These are phyloP conservation scores for Rhamnella rubrinervis DNA, from an alignment of 331 rosid species.

Conservation along the genomic window DNA sequence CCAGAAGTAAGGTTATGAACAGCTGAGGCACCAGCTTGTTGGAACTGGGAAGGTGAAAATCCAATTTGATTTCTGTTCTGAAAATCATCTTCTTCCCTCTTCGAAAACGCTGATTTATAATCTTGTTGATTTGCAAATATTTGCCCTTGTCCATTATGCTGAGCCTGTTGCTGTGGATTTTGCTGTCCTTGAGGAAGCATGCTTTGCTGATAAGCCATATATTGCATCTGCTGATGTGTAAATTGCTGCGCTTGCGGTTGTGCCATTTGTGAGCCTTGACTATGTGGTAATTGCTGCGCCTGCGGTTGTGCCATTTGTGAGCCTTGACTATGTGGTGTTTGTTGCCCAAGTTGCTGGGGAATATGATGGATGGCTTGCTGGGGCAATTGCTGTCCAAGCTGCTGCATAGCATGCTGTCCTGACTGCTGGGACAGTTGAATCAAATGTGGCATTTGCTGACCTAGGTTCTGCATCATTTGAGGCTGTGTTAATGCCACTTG, in stretches of 20 bases:
- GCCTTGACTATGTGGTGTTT: slow-evolving; percentile 49
- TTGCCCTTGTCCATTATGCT: slow-evolving; percentile 52
- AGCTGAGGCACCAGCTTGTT: slow-evolving; percentile 54
- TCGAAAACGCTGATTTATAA: slow-evolving; percentile 40
- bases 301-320: slow-evolving; percentile 54
- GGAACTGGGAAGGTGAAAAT: slow-evolving; percentile 73
- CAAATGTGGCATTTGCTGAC: slow-evolving; percentile 46
- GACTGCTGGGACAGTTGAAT: slow-evolving; percentile 37
- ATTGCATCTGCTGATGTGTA: slow-evolving; percentile 63
- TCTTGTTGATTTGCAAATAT: slow-evolving; percentile 65
- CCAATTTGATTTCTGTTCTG: slow-evolving; percentile 70
- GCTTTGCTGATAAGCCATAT: slow-evolving; percentile 66
- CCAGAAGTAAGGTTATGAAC: slow-evolving; percentile 55
- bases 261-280: slow-evolving; percentile 43
- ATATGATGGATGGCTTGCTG: slow-evolving; percentile 39
- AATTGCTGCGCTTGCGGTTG: slow-evolving; percentile 65
- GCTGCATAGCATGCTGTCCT: slow-evolving; percentile 35
- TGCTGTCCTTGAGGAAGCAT: slow-evolving; percentile 54
- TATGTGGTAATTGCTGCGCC: slow-evolving; percentile 53
- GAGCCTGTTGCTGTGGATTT: slow-evolving; percentile 50
- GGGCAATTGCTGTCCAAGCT: slow-evolving; percentile 58
- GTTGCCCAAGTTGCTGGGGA: slow-evolving; percentile 63
- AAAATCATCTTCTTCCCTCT: slow-evolving; percentile 63
- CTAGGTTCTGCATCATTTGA: slow-evolving; percentile 34
- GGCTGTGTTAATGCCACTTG: slow-evolving; percentile 18